Evolutionary conservation across 805 yeast species (phyloP).

Genomic region (Cyberlindnera americana): DNA sequence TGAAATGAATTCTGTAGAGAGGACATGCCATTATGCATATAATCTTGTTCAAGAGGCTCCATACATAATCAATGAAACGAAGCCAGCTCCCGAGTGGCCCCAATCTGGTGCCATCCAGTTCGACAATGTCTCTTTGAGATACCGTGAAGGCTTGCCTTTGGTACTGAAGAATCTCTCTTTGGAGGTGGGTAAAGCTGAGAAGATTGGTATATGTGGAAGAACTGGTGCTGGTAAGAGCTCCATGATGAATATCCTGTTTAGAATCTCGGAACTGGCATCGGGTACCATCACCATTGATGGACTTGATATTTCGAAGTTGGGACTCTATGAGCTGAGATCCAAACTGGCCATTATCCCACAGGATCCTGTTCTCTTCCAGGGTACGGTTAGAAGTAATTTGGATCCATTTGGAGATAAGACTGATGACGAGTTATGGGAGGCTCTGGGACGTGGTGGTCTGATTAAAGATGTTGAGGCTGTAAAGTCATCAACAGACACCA

Average conservation of each 20-base stretch:
- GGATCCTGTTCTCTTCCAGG: conserved; percentile 73
- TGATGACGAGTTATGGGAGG: conserved; percentile 60
- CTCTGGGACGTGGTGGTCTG: conserved; percentile 59
- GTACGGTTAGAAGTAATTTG: conserved; percentile 62
- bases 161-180: conserved; percentile 47
- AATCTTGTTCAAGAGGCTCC: conserved; percentile 66
- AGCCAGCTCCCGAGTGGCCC: conserved; percentile 20
- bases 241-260: conserved; percentile 55
- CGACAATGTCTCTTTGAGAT: conserved; percentile 46
- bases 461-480: conserved; percentile 29
- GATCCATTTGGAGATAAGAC: conserved; percentile 61
- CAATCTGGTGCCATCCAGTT: conserved; percentile 36
- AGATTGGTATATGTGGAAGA: conserved; percentile 65
- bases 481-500: background rate
- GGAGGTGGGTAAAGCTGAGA: conserved; percentile 52
- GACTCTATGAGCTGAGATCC: conserved; percentile 58
- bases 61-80: conserved; percentile 36
- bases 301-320: conserved; percentile 54
- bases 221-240: conserved; percentile 68
- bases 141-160: conserved; percentile 56
- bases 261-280: conserved; percentile 53
- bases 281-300: conserved; percentile 67
- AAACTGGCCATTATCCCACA: conserved; percentile 79
- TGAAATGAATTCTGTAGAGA: conserved; percentile 73
- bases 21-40: conserved; percentile 61